phyloP scores from a whole-genome alignment of 805 yeast species.

The Zygosaccharomyces bailii region DNA sequence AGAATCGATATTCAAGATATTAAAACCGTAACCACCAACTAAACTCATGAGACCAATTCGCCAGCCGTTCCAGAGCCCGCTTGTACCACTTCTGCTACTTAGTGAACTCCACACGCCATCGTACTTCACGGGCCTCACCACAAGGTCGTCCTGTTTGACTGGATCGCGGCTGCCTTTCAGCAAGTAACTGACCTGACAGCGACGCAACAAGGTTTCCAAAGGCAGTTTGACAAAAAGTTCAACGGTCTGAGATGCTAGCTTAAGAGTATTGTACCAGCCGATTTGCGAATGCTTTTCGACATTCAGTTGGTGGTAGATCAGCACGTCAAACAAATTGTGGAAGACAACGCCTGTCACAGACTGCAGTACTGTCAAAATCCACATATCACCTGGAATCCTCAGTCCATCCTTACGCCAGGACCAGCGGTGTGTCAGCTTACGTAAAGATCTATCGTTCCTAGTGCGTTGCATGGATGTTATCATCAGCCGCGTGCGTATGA shows the following conservation, averaged over 20 bases:
- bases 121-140: slow-evolving; percentile 58
- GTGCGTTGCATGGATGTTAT: slow-evolving; percentile 54
- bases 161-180: slow-evolving; percentile 36
- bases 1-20: slow-evolving; percentile 51
- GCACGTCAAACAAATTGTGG: slow-evolving; percentile 61
- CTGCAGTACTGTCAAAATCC: slow-evolving; percentile 66
- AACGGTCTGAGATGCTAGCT: slow-evolving; percentile 56
- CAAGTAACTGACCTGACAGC: slow-evolving; percentile 75
- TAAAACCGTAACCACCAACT: slow-evolving; percentile 78
- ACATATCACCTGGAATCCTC: slow-evolving; percentile 55
- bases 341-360: slow-evolving; percentile 59
- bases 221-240: slow-evolving; percentile 81
- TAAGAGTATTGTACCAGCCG: slow-evolving; percentile 52
- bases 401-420: slow-evolving; percentile 38
- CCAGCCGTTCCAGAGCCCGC: slow-evolving; percentile 83
- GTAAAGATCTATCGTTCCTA: slow-evolving; percentile 54
- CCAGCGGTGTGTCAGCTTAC: slow-evolving; percentile 57
- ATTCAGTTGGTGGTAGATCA: slow-evolving; percentile 56
- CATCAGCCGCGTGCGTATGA: slow-evolving; percentile 74
- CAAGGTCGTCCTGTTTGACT: slow-evolving; percentile 49
- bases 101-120: slow-evolving; percentile 53
- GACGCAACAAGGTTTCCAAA: slow-evolving; percentile 75
- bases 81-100: slow-evolving; percentile 42
- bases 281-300: slow-evolving; percentile 67
- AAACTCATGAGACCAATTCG: slow-evolving; percentile 76